These are phyloP conservation scores for Claviceps quebecensis DNA, from an alignment of 2,329 filamentous ascomycete genomes.

Conservation along the genomic window DNA sequence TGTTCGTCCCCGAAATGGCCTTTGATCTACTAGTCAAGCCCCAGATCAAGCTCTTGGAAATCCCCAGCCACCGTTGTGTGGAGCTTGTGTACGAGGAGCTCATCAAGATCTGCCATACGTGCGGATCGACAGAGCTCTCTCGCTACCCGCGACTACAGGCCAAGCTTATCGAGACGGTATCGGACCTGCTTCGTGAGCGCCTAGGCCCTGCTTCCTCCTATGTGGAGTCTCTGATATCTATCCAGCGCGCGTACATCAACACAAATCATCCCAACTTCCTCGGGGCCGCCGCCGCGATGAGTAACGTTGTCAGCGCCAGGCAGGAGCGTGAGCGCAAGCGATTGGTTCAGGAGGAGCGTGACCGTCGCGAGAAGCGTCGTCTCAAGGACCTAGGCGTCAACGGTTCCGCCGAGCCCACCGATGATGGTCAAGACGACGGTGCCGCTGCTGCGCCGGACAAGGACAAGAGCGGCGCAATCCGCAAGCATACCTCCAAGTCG, in stretches of 20 bases:
- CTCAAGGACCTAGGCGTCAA: constrained; percentile 77
- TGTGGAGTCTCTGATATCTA: constrained; percentile 92
- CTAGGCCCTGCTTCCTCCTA: constrained; percentile 81
- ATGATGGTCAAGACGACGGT: constrained; percentile 45
- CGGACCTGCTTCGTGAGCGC: constrained; percentile 82
- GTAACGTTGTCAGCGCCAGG: constrained; percentile 85
- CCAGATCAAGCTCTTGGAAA: constrained; percentile 92
- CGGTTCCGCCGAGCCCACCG: constrained; percentile 54
- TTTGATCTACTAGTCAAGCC: constrained; percentile 97
- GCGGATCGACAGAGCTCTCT: constrained; percentile 84
- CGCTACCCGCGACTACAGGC: constrained; percentile 86
- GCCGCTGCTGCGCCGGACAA: constrained; percentile 28
- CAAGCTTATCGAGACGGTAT: constrained; percentile 96
- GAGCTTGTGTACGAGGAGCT: constrained; percentile 97
- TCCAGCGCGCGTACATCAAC: constrained; percentile 97
- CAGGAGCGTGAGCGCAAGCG: constrained; percentile 85
- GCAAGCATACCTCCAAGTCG: constrained; percentile 25
- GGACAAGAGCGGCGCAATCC: constrained; percentile 23
- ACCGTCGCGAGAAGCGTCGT: constrained; percentile 69
- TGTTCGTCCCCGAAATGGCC: constrained; percentile 94
- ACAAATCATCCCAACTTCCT: constrained; percentile 99
- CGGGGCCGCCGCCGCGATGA: constrained; percentile 93
- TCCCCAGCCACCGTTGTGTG: constrained; percentile 89
- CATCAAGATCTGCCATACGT: constrained; percentile 99
- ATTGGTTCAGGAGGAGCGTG: constrained; percentile 67